phyloP scores from a whole-genome alignment of 2,329 filamentous ascomycete species.

The Ophiostoma piceae region DNA sequence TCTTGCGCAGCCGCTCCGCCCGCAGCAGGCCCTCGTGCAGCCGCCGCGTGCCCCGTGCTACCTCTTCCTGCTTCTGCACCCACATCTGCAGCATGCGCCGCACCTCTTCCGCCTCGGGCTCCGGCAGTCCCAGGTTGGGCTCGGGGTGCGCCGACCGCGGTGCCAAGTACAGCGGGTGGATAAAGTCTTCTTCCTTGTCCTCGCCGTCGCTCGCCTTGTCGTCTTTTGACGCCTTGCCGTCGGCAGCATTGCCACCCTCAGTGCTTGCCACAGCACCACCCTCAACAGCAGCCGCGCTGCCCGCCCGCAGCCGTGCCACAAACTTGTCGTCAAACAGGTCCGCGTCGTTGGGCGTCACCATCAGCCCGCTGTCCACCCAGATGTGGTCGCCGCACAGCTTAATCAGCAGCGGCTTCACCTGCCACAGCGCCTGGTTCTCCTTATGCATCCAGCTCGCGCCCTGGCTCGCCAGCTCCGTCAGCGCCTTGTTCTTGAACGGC shows the following conservation, averaged over 20 bases:
- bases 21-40: conserved; percentile 66
- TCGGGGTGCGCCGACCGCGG: conserved; percentile 59
- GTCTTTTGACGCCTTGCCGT: not conserved
- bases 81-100: conserved; percentile 68
- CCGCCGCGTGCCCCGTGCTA: conserved; percentile 63
- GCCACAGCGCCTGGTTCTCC: conserved; percentile 67
- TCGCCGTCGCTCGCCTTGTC: not conserved
- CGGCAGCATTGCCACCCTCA: not conserved
- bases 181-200: conserved; percentile 43
- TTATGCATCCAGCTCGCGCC: conserved; percentile 66
- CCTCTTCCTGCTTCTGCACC: conserved; percentile 81
- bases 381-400: conserved; percentile 69
- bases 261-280: too few species aligned
- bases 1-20: conserved; percentile 65
- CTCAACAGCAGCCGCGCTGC: not conserved
- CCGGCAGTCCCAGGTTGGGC: conserved; percentile 65
- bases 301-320: conserved; percentile 32
- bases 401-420: conserved; percentile 67
- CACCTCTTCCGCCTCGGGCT: conserved; percentile 71
- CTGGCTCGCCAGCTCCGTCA: conserved; percentile 65
- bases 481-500: conserved; percentile 67
- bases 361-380: conserved; percentile 57
- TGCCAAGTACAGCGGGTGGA: conserved; percentile 70
- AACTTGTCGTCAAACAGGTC: conserved; percentile 50
- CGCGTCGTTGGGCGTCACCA: conserved; percentile 53